Percentiles rank a stretch among this genome's conserved stretches.
phyloP scores from a whole-genome alignment of 257 asterid species.

The Nicotiana tabacum region DNA sequence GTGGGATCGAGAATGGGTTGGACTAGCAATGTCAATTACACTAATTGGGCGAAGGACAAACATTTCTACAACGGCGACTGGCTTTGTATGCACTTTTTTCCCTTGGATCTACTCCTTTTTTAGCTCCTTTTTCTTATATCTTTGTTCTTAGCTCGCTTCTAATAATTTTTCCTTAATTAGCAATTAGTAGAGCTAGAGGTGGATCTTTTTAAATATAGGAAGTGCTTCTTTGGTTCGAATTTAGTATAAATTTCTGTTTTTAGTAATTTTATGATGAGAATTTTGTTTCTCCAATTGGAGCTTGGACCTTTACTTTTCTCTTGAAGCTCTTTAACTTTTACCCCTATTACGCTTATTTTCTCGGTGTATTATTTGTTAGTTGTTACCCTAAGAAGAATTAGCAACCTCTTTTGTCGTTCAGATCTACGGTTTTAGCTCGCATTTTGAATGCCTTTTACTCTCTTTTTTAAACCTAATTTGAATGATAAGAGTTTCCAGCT shows the following conservation, averaged over 20 bases:
- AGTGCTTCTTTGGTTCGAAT: no score
- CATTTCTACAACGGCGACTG: slow-evolving; percentile 65
- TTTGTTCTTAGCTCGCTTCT: not conserved
- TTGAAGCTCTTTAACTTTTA: not conserved
- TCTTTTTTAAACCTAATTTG: not conserved
- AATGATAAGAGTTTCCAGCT: not conserved
- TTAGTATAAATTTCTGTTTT: no score
- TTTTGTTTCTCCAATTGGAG: not conserved
- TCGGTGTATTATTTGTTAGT: not conserved
- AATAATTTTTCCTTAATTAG: not conserved
- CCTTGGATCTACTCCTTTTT: slow-evolving; percentile 30
- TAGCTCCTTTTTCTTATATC: no score
- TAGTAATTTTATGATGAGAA: not conserved
- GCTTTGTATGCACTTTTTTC: slow-evolving; percentile 48
- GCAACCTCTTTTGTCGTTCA: not conserved
- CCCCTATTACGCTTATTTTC: not conserved
- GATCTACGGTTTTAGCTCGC: not conserved
- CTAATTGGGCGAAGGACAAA: slow-evolving; percentile 48
- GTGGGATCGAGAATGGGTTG: slow-evolving; percentile 52
- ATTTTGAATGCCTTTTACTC: not conserved
- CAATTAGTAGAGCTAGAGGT: not conserved
- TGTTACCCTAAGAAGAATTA: not conserved
- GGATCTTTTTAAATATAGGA: not conserved
- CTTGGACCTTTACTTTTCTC: not conserved
- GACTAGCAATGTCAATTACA: slow-evolving; percentile 45